Evolutionary conservation across 108 stramenopile species (phyloP).

Genomic region (Cyclotella baltica): DNA sequence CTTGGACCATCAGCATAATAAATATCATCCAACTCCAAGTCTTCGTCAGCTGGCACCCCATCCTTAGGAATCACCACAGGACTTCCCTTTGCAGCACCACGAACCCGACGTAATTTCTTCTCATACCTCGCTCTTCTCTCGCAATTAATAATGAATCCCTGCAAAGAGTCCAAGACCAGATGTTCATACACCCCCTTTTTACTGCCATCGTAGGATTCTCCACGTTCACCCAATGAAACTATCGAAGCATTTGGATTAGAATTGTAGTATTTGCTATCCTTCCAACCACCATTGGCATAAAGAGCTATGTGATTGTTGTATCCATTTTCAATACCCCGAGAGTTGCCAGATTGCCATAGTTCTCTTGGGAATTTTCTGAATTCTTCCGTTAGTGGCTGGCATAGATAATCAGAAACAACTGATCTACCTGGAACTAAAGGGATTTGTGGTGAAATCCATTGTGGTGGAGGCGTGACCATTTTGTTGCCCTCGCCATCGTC

Average conservation of each 20-base stretch:
- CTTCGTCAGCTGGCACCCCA: slow-evolving; percentile 42
- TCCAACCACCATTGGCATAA: slow-evolving; percentile 50
- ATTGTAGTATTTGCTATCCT: slow-evolving; percentile 42
- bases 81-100: not conserved
- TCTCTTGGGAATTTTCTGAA: slow-evolving; percentile 46
- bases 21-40: slow-evolving; percentile 50
- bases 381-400: slow-evolving; percentile 38
- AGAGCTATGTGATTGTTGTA: slow-evolving; percentile 45
- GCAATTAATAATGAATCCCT: slow-evolving; percentile 48
- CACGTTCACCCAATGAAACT: slow-evolving; percentile 34
- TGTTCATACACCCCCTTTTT: slow-evolving; percentile 34
- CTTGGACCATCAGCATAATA: slow-evolving; percentile 16
- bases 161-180: slow-evolving; percentile 40
- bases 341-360: slow-evolving; percentile 33
- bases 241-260: slow-evolving; percentile 33
- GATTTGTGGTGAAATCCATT: slow-evolving; percentile 43
- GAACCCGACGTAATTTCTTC: slow-evolving; percentile 20
- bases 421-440: slow-evolving; percentile 38
- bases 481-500: not conserved
- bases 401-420: slow-evolving; percentile 30
- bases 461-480: slow-evolving; percentile 37
- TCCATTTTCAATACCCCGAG: slow-evolving; percentile 37
- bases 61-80: slow-evolving; percentile 33
- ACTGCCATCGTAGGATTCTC: not conserved
- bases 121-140: slow-evolving; percentile 42